Evolutionary conservation across 768 basidiomycete species (phyloP).

Genomic region (Boletus pseudo-olivaceus): DNA sequence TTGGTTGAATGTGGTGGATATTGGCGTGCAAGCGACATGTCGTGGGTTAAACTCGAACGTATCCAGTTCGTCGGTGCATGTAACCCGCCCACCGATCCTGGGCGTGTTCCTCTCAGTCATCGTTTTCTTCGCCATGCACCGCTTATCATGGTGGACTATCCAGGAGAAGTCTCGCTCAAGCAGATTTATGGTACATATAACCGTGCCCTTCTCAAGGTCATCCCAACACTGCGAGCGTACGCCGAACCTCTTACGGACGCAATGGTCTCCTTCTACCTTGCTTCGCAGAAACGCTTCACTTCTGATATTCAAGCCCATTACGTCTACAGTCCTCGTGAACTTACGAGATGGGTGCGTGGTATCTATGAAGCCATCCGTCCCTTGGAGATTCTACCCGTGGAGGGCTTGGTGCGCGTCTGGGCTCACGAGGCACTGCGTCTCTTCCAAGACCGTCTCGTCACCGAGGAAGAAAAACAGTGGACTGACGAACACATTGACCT

Average conservation of each 20-base stretch:
- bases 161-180: constrained; percentile 92
- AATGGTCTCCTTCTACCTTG: constrained; percentile 94
- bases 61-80: constrained; percentile 99
- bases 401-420: constrained; percentile 96
- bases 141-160: constrained; percentile 98
- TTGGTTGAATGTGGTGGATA: constrained; percentile 93
- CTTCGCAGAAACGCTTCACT: constrained; percentile 92
- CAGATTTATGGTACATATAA: constrained; percentile 99
- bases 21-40: constrained; percentile 91
- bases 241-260: constrained; percentile 94
- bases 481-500: constrained; percentile 90
- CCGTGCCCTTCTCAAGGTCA: constrained; percentile 91
- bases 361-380: constrained; percentile 97
- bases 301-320: constrained; percentile 98
- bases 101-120: constrained; percentile 96
- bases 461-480: constrained; percentile 90
- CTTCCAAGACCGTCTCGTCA: constrained; percentile 95
- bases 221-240: constrained; percentile 90
- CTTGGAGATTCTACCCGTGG: constrained; percentile 87
- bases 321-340: constrained; percentile 97
- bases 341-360: constrained; percentile 96
- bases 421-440: constrained; percentile 95
- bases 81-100: constrained; percentile 98
- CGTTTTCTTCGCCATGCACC: constrained; percentile 98
- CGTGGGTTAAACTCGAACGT: constrained; percentile 97